Evolutionary conservation across 805 yeast species (phyloP).

Genomic region (Lachancea cidri): DNA sequence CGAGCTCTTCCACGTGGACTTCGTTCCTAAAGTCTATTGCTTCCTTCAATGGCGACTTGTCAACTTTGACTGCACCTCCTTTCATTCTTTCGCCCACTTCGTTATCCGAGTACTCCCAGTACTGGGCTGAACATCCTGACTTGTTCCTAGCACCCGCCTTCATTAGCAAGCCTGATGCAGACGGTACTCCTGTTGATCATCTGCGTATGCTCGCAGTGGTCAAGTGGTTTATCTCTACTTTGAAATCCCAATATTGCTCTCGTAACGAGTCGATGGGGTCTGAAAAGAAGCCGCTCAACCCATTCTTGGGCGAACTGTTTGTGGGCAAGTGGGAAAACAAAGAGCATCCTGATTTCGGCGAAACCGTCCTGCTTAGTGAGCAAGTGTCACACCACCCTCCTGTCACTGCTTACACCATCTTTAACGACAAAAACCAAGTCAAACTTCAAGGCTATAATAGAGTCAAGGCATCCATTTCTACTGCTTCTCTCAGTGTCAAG

Average conservation of each 20-base stretch:
- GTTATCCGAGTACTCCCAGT: slow-evolving; percentile 84
- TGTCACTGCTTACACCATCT: slow-evolving; percentile 83
- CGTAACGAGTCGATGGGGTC: slow-evolving; percentile 89
- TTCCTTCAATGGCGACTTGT: slow-evolving; percentile 87
- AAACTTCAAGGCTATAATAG: slow-evolving; percentile 85
- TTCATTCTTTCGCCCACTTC: slow-evolving; percentile 90
- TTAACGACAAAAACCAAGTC: slow-evolving; percentile 65
- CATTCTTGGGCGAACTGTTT: slow-evolving; percentile 91
- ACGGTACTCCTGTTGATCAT: slow-evolving; percentile 43
- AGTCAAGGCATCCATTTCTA: slow-evolving; percentile 74
- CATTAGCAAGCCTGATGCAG: slow-evolving; percentile 33
- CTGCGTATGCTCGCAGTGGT: slow-evolving; percentile 71
- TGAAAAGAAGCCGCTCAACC: slow-evolving; percentile 95
- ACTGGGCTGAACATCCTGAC: slow-evolving; percentile 93
- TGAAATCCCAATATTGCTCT: slow-evolving; percentile 90
- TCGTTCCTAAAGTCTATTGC: slow-evolving; percentile 87
- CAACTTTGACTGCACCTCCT: slow-evolving; percentile 95
- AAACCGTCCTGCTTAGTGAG: slow-evolving; percentile 75
- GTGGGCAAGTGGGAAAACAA: slow-evolving; percentile 79
- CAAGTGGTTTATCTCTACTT: slow-evolving; percentile 85
- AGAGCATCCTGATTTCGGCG: slow-evolving; percentile 55
- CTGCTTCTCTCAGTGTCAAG: slow-evolving; percentile 76
- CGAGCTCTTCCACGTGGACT: slow-evolving; percentile 69
- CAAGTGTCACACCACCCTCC: slow-evolving; percentile 99
- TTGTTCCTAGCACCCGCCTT: slow-evolving; percentile 68